A percentile compares a stretch with the other conserved stretches of the same genome.
Evolutionary conservation across 2,329 filamentous ascomycete species (phyloP).

Genomic region (Fusarium chuoi): DNA sequence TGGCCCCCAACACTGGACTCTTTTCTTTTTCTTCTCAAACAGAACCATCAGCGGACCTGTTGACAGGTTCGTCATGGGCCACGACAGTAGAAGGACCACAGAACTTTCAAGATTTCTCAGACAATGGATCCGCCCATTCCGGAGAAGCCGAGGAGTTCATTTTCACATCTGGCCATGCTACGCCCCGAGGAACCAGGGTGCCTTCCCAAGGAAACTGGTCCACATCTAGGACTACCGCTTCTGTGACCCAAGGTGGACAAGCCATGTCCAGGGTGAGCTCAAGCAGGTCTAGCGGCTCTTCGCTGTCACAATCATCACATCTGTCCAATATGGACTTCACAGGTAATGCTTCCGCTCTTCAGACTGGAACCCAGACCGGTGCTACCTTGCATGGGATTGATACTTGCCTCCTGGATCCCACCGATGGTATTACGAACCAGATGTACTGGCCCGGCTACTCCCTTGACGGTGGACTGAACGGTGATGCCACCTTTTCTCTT

Average conservation of each 20-base stretch:
- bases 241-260: conserved; percentile 49
- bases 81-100: conserved; percentile 68
- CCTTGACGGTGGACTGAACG: conserved; percentile 56
- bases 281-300: conserved; percentile 54
- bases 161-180: conserved; percentile 65
- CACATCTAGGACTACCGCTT: conserved; percentile 49
- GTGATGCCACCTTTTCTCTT: conserved; percentile 56
- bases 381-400: conserved; percentile 59
- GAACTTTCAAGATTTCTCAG: conserved; percentile 66
- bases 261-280: conserved; percentile 54
- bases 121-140: conserved; percentile 60
- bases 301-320: conserved; percentile 61
- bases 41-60: conserved; percentile 67
- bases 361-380: conserved; percentile 52
- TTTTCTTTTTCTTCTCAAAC: conserved; percentile 69
- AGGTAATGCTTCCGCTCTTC: conserved; percentile 60
- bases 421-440: conserved; percentile 58
- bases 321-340: conserved; percentile 64
- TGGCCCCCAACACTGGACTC: conserved; percentile 62
- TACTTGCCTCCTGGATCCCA: conserved; percentile 62
- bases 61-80: conserved; percentile 66
- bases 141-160: conserved; percentile 66
- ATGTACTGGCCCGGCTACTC: conserved; percentile 62
- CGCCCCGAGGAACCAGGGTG: conserved; percentile 61
- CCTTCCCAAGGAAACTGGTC: conserved; percentile 59